A percentile compares a stretch with the other conserved stretches of the same genome.
phyloP scores from a whole-genome alignment of 2,329 filamentous ascomycete genomes.

The Dryadomyces quercivorus region DNA sequence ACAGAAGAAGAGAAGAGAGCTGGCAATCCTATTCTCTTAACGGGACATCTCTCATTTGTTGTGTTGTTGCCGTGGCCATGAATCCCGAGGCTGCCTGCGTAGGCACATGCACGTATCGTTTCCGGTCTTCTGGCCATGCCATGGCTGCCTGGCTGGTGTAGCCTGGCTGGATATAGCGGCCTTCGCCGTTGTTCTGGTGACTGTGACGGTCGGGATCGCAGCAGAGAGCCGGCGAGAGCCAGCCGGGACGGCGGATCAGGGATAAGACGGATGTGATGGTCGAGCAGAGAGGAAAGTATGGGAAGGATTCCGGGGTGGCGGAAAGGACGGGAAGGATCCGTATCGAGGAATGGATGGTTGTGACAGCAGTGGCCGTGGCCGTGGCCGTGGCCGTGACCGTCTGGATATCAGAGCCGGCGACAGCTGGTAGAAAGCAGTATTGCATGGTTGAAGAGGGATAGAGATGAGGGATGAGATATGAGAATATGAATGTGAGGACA shows the following conservation, averaged over 20 bases:
- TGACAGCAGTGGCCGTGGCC: not conserved
- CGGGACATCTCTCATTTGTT: conserved; percentile 17
- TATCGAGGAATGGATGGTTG: too few relatives aligned
- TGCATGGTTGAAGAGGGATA: not conserved
- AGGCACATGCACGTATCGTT: conserved; percentile 21
- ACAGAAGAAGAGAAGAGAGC: too few relatives aligned
- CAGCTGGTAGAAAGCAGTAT: too few relatives aligned
- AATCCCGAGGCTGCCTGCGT: conserved; percentile 29
- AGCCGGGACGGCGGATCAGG: not conserved
- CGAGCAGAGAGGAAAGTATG: not conserved
- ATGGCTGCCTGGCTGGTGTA: not conserved
- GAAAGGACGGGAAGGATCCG: not conserved
- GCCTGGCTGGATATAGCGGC: not conserved
- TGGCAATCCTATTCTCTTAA: not conserved
- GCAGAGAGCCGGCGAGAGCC: not conserved
- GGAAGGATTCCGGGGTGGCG: not conserved
- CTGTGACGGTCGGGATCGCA: not conserved
- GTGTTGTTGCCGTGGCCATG: conserved; percentile 28
- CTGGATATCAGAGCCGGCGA: too few relatives aligned
- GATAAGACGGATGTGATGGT: not conserved
- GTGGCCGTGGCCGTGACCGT: too few relatives aligned
- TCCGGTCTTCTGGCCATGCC: conserved; percentile 3
- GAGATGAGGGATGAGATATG: not conserved
- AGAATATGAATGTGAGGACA: too few relatives aligned
- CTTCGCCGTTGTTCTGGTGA: not conserved